Evolutionary conservation across 495 filamentous ascomycete species (phyloP).

Genomic region (Daldinia caldariorum): DNA sequence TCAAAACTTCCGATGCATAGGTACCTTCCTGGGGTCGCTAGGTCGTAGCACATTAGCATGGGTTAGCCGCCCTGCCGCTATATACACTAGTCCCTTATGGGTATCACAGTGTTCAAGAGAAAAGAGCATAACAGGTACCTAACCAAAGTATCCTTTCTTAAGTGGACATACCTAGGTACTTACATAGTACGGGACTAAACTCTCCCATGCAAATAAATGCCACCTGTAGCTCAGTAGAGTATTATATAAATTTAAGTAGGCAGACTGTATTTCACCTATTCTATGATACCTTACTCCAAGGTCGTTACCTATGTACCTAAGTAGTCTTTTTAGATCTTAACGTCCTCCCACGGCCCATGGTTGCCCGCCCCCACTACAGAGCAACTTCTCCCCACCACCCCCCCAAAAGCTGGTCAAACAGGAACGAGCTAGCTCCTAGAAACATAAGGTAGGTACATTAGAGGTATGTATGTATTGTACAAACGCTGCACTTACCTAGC

Average conservation of each 20-base stretch:
- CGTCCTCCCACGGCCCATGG: not conserved
- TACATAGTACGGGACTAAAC: no score
- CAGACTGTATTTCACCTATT: not conserved
- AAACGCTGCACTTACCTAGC: not conserved
- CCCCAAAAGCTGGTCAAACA: not conserved
- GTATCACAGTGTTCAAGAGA: constrained; percentile 17
- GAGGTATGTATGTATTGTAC: not conserved
- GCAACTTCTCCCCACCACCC: not conserved
- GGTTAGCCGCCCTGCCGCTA: constrained; percentile 25
- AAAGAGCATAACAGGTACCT: no score
- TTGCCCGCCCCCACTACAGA: constrained; percentile 14
- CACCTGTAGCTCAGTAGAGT: no score
- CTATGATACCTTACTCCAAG: no score
- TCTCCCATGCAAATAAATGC: no score
- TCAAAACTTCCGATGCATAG: constrained; percentile 41
- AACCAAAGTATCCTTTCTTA: not conserved
- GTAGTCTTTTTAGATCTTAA: not conserved
- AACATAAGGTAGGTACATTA: no score
- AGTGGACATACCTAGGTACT: not conserved
- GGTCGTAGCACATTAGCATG: constrained; percentile 21
- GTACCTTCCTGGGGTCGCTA: constrained; percentile 24
- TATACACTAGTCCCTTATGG: constrained; percentile 23
- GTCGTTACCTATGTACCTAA: not conserved
- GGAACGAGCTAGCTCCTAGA: constrained; percentile 1
- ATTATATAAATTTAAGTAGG: no score